Percentiles rank a stretch among this genome's conserved stretches.
phyloP scores from a whole-genome alignment of 352 stramenopile genomes.

The Phytophthora fragariaefolia region DNA sequence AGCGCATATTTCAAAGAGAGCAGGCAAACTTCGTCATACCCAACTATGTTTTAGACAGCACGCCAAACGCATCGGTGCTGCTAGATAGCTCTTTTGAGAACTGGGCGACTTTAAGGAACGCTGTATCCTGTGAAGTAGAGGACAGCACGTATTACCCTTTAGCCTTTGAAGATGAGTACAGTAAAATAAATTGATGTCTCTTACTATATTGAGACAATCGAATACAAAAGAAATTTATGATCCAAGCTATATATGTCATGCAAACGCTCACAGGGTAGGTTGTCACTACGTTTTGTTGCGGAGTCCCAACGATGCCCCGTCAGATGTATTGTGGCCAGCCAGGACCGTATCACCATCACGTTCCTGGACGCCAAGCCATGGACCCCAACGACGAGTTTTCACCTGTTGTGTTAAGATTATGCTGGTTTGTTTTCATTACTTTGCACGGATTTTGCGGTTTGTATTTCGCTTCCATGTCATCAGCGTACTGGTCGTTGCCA shows the following conservation, averaged over 20 bases:
- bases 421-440: conserved; percentile 16
- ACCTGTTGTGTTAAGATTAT: background rate
- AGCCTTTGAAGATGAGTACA: conserved; percentile 23
- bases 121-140: conserved; percentile 3
- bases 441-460: conserved; percentile 12
- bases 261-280: background rate
- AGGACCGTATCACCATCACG: background rate
- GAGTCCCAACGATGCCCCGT: background rate
- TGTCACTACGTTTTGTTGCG: background rate
- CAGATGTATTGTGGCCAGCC: background rate
- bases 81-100: conserved; percentile 2
- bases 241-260: too few species aligned
- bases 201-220: too few species aligned
- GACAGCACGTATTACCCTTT: conserved; percentile 15
- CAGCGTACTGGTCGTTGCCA: conserved; percentile 11
- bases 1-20: conserved; percentile 16
- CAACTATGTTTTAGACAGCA: background rate
- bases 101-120: conserved; percentile 7
- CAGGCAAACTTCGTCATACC: background rate
- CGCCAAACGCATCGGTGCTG: background rate
- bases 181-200: conserved; percentile 21
- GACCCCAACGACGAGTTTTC: conserved; percentile 5
- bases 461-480: conserved; percentile 10
- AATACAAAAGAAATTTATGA: too few species aligned
- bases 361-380: too few species aligned